Conservation (phyloP, 192 early-diverging fungal genomes). For the Linnemannia hyalina region DNA sequence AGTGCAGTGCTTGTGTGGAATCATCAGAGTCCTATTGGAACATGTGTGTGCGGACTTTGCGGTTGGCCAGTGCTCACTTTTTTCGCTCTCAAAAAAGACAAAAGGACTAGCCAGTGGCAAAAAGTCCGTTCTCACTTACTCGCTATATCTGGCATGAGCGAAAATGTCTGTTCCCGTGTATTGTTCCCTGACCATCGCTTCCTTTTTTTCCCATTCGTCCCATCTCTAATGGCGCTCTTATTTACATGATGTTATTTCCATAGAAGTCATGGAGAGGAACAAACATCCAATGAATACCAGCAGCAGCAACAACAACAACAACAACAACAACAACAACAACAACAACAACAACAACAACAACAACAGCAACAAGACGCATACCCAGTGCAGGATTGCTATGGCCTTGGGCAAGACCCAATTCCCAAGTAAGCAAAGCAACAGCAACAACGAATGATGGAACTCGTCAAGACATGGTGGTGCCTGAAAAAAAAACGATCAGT, state of each 20-base stretch:
- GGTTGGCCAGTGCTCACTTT: constrained; percentile 8
- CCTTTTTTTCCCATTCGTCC: background rate
- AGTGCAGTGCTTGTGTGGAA: background rate
- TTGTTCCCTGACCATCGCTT: background rate
- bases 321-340: background rate
- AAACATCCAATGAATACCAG: background rate
- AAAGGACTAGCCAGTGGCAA: background rate
- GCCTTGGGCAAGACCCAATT: background rate
- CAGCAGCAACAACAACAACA: background rate
- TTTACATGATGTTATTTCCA: background rate
- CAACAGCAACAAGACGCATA: background rate
- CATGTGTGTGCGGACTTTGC: constrained; percentile 8
- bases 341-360: background rate
- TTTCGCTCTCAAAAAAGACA: constrained; percentile 1
- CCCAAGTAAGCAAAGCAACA: background rate
- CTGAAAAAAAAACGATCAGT: background rate
- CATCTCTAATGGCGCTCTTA: background rate
- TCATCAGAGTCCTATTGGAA: background rate
- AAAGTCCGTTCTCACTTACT: background rate
- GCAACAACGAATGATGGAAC: background rate
- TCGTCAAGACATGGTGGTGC: background rate
- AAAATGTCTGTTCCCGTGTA: background rate
- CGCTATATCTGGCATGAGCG: background rate
- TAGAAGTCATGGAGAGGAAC: background rate
- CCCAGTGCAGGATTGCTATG: background rate